Evolutionary conservation across 768 basidiomycete genomes (phyloP), one percentile per base, ranked within the genome.

Genomic region (Rhodotorula diobovata): DNA sequence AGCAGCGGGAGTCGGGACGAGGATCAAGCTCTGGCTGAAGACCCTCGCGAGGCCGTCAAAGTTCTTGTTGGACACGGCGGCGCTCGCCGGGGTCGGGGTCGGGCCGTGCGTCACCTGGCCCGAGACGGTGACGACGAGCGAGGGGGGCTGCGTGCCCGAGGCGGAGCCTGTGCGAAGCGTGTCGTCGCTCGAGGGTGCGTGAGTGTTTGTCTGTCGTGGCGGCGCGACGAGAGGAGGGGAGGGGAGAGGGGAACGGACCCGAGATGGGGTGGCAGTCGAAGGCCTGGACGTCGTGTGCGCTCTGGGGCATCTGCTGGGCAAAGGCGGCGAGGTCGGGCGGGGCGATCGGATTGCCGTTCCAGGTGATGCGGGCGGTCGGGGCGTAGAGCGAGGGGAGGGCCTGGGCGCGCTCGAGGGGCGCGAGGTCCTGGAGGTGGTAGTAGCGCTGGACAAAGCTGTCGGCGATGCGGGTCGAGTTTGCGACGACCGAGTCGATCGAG

Each of bases 281-380:
- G 2, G 73, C 70, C 57, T 75, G 73, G 5, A 71, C 64, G 9
- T 68, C 73, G 41, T 71, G 70, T 2, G 32, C 18, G 53, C 61
- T 66, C 43, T 60, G 37, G 28, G 73, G 73, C 61, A 75, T 62
- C 25, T 46, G 61, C 60, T 63, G 64, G 1, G 66, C 56, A 21
- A 75, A 75, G 7, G 35, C 61, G 15, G 73, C 55, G 21, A 75
- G 63, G 48, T 66, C 67, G 37, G 16, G 54, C 45, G 43, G 66
- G 4, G 67, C 25, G 63, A 75, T 63, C 15, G 73, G 70, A 63
- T 75, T 75, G 37, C 73, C 73, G 62, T 75, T 75, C 73, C 73
- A 75, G 4, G 66, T 63, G 34, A 75, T 54, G 9, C 69, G 55
- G 5, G 73, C 65, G 28, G 58, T 60, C 41, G 66, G 73, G 8